These are phyloP conservation scores for Rhodomyrtus psidioides DNA, from an alignment of 441 rosid species.

Conservation along the genomic window DNA sequence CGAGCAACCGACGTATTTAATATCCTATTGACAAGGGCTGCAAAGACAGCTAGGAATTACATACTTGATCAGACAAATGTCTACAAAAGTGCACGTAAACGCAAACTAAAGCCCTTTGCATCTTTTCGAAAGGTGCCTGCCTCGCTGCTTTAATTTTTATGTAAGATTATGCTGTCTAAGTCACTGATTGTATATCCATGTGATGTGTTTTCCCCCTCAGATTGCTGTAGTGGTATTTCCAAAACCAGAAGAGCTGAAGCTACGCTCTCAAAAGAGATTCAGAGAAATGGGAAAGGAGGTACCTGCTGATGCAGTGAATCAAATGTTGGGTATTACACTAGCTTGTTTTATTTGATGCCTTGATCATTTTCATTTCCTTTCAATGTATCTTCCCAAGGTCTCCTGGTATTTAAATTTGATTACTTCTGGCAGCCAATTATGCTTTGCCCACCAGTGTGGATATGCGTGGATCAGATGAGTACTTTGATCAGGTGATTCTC, in stretches of 20 bases:
- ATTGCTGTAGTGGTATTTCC: constrained; percentile 23
- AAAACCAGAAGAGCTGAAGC: constrained; percentile 15
- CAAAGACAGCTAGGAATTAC: constrained; percentile 17
- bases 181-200: background rate
- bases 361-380: background rate
- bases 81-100: constrained; percentile 24
- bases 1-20: constrained; percentile 16
- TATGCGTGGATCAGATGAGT: constrained; percentile 16
- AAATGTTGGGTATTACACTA: constrained; percentile 17
- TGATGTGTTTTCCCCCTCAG: constrained; percentile 5
- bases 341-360: background rate
- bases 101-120: constrained; percentile 19
- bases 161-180: background rate
- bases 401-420: background rate
- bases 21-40: constrained; percentile 18
- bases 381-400: background rate
- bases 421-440: constrained; percentile 15
- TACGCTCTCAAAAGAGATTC: constrained; percentile 16
- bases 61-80: constrained; percentile 32
- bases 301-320: constrained; percentile 18
- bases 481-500: constrained; percentile 16
- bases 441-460: constrained; percentile 21
- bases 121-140: constrained; percentile 16
- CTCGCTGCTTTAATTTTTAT: background rate
- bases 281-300: constrained; percentile 27